phyloP scores from a whole-genome alignment of 441 rosid genomes.

The Hura crepitans region DNA sequence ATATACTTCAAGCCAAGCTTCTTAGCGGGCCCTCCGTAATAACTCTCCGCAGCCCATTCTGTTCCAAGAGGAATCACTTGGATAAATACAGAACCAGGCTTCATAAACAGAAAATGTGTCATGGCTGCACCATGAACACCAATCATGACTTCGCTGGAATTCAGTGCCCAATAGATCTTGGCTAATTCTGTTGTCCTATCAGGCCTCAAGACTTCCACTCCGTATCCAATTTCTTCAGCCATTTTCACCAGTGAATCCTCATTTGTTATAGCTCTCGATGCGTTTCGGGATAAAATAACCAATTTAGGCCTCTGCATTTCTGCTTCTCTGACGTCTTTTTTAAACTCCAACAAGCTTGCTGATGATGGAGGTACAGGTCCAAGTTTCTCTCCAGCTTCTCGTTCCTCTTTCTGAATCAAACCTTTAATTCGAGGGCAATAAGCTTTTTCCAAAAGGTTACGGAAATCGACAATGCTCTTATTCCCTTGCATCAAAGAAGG shows the following conservation, averaged over 20 bases:
- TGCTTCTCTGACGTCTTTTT: constrained; percentile 17
- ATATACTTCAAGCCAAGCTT: constrained; percentile 76
- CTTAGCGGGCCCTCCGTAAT: constrained; percentile 85
- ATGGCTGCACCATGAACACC: constrained; percentile 98
- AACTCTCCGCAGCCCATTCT: constrained; percentile 89
- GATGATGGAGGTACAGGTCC: constrained; percentile 24
- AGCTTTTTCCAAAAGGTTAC: constrained; percentile 55
- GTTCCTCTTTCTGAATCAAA: constrained; percentile 50
- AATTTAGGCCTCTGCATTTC: constrained; percentile 48
- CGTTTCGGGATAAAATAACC: constrained; percentile 62
- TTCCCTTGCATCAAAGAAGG: constrained; percentile 41
- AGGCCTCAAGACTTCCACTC: constrained; percentile 61
- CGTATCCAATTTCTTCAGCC: constrained; percentile 63
- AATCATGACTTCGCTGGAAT: constrained; percentile 78
- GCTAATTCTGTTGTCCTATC: constrained; percentile 59
- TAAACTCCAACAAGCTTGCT: constrained; percentile 12
- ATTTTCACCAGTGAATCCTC: constrained; percentile 56
- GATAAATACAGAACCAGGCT: constrained; percentile 65
- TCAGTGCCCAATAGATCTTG: constrained; percentile 52
- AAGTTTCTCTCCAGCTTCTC: constrained; percentile 28
- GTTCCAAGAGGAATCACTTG: constrained; percentile 88
- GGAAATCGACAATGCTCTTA: constrained; percentile 54
- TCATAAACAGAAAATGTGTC: constrained; percentile 93
- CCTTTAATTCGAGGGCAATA: constrained; percentile 54
- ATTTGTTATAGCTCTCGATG: constrained; percentile 67